Percentiles rank a stretch among this genome's conserved stretches.
Conservation (phyloP, 345 rosid species). For the Streptanthus diversifolius region DNA sequence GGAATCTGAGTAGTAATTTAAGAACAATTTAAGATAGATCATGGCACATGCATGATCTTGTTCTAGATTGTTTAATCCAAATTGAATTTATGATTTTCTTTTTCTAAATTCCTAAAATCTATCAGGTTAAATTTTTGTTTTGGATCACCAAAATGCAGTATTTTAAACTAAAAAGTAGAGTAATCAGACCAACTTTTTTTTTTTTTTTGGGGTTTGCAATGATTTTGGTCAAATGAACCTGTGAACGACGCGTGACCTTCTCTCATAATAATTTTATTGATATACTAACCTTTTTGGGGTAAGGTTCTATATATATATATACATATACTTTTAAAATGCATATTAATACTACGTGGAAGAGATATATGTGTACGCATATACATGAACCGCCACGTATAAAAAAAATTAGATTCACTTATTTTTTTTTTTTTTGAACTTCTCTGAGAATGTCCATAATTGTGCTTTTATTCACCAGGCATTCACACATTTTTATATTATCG, state of each 20-base stretch:
- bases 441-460: background rate
- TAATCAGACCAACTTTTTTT: background rate
- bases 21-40: conserved; percentile 29
- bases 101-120: background rate
- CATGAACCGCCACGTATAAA: conserved; percentile 18
- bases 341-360: conserved; percentile 14
- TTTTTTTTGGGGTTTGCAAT: background rate
- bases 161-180: background rate
- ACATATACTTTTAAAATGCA: background rate
- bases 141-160: background rate
- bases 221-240: conserved; percentile 16
- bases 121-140: background rate
- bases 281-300: background rate
- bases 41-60: conserved; percentile 34
- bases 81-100: too few relatives aligned
- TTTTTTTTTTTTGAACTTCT: too few relatives aligned
- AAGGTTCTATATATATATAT: background rate
- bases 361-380: conserved; percentile 11
- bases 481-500: background rate
- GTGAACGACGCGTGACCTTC: conserved; percentile 3
- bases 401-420: background rate
- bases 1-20: conserved; percentile 23
- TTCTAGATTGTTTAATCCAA: conserved; percentile 10
- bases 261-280: background rate
- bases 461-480: background rate